Base-by-base conservation (phyloP, 2,329 filamentous ascomycete genomes). In the Fusarium lyarnte region DNA sequence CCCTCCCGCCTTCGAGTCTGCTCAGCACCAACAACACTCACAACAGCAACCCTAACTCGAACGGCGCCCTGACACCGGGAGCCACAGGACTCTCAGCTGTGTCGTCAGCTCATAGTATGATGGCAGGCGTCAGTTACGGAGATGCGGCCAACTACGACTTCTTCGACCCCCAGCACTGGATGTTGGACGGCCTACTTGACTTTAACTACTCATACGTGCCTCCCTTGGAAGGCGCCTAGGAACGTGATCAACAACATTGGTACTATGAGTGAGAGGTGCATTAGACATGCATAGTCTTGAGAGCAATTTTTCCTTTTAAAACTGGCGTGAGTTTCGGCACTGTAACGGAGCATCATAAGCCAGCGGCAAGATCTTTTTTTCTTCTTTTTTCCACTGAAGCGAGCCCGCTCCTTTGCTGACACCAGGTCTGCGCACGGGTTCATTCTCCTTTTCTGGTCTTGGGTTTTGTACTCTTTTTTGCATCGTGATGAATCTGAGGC, bases 141-240 rank as follows among this genome's bases (percentile, higher is more conserved):
- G 88, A 93, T 61, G 88, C 93, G 60, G 88, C 89, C 14, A 92
- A 90, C 76, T 94, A 94, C 80, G 93, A 97, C 80, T 94, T 97
- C 69, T 97, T 97, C 78, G 94, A 97, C 82, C 94, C 95, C 2
- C 87, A 97, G 77, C 94, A 95, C 80, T 98, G 95, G 95, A 94
- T 97, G 86, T 85, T 98, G 67, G 95, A 98, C 80, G 93, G 93
- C 19, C 86, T 95, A 38, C 86, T 96, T 67, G 93, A 95, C 79
- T 92, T 95, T 79, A 93, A 93, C 72, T 94, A 92, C 78, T 87
- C 86, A 16, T 91, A 89, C 76, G 85, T 87, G 41, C 82, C 84
- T 63, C 84, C 86, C 2, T 80, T 90, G 41, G 89, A 91, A 68
- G 85, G 87, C 69, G 82, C 86, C 70, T 88, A 80, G 68, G 36